A percentile compares a stretch with the other conserved stretches of the same genome.
Conservation (phyloP, 495 filamentous ascomycete species). For the Tuber melanosporum region DNA sequence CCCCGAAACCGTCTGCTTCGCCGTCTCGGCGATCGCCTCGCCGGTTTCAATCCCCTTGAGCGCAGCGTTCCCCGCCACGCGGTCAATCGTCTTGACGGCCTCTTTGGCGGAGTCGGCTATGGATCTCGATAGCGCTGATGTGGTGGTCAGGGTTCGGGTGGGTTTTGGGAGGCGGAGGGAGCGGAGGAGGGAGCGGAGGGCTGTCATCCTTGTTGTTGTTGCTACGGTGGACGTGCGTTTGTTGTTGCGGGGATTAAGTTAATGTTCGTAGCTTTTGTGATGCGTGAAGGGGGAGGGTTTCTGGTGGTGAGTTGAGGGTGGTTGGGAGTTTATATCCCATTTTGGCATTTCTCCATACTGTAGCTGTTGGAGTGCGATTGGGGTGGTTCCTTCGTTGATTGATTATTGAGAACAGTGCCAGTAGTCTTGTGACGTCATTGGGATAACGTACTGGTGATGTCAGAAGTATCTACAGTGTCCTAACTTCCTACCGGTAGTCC, state of each 20-base stretch:
- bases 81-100: conserved; percentile 30
- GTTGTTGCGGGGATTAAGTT: neutral
- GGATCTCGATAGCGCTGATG: conserved; percentile 2
- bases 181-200: conserved; percentile 13
- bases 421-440: conserved; percentile 11
- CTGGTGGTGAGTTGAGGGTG: neutral
- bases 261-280: neutral
- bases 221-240: neutral
- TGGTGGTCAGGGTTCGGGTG: conserved; percentile 1
- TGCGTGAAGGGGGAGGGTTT: neutral
- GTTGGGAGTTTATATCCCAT: neutral
- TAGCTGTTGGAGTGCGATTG: neutral
- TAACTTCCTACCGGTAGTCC: neutral
- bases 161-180: conserved; percentile 6
- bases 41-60: conserved; percentile 41
- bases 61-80: conserved; percentile 22
- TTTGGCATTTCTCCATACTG: neutral
- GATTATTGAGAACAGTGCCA: neutral
- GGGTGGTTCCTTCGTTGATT: neutral
- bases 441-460: conserved; percentile 3
- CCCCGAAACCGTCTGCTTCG: conserved; percentile 12
- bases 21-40: conserved; percentile 21
- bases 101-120: conserved; percentile 26
- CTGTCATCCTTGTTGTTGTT: neutral
- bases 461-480: neutral